These are phyloP conservation scores for Claviceps spartinae DNA, from an alignment of 2,329 filamentous ascomycete species.

Conservation along the genomic window DNA sequence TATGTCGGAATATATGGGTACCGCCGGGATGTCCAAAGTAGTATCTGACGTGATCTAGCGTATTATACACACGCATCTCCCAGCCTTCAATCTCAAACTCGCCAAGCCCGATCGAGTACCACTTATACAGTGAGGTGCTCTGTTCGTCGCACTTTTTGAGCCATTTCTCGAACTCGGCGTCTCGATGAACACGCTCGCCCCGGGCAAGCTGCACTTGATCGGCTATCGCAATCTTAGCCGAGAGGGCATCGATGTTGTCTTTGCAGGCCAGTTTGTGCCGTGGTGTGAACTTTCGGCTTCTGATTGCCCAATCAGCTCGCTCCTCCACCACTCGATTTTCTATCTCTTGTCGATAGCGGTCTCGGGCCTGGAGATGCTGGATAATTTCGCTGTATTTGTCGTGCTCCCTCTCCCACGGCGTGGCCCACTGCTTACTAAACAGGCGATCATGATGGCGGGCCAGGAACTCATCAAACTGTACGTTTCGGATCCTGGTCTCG, in stretches of 20 bases:
- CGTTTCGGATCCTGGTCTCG: background rate
- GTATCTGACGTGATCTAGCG: slow-evolving; percentile 6
- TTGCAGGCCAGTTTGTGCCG: background rate
- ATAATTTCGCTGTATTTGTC: slow-evolving; percentile 2
- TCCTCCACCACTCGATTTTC: background rate
- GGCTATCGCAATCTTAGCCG: background rate
- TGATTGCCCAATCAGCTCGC: background rate
- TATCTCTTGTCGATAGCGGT: background rate
- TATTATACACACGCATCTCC: background rate
- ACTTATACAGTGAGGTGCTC: background rate
- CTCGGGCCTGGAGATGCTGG: background rate
- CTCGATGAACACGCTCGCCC: background rate
- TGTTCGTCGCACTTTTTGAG: background rate
- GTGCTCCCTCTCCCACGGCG: slow-evolving; percentile 1
- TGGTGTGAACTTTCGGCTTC: background rate
- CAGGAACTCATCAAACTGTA: background rate
- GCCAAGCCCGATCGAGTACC: background rate
- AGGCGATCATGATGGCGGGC: background rate
- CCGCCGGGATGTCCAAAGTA: slow-evolving; percentile 14
- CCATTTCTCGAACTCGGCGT: background rate
- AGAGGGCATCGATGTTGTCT: background rate
- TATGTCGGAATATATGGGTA: slow-evolving; percentile 16
- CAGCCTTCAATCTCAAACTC: background rate
- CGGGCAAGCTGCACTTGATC: background rate
- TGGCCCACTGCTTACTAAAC: background rate